Evolutionary conservation across 2,329 filamentous ascomycete genomes (phyloP).

Genomic region (Alternaria novae-zelandiae): DNA sequence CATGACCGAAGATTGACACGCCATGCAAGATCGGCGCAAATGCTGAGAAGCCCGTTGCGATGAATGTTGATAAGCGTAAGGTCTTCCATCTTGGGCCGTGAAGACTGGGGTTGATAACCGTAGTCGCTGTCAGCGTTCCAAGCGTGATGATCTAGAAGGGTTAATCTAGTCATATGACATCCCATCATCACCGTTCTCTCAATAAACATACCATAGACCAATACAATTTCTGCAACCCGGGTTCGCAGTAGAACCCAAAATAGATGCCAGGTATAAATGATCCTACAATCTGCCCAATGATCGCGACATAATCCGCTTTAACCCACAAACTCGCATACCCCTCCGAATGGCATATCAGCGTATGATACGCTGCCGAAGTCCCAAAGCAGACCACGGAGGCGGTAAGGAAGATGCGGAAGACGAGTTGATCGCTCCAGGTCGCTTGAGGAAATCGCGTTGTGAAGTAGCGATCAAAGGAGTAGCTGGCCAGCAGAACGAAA

Average conservation of each 20-base stretch:
- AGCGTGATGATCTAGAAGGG: not conserved
- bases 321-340: constrained; percentile 80
- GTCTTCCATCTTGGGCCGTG: constrained; percentile 81
- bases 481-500: constrained; percentile 10
- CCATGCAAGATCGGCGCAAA: constrained; percentile 83
- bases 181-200: rapidly evolving
- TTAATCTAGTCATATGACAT: not conserved
- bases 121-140: constrained; percentile 74
- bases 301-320: constrained; percentile 89
- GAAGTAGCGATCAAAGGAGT: constrained; percentile 18
- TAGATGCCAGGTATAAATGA: constrained; percentile 82
- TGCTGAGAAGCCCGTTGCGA: constrained; percentile 83
- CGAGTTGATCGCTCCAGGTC: constrained; percentile 23
- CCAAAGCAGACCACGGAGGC: constrained; percentile 47
- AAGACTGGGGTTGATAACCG: constrained; percentile 82
- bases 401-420: constrained; percentile 31
- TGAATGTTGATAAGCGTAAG: constrained; percentile 85
- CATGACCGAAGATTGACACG: constrained; percentile 62
- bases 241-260: constrained; percentile 56
- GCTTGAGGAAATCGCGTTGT: constrained; percentile 11
- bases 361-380: constrained; percentile 74
- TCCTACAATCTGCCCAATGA: constrained; percentile 85
- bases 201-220: constrained; percentile 45
- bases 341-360: constrained; percentile 80
- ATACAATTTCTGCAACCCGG: constrained; percentile 44